Conservation (phyloP, 805 yeast genomes). For the Metschnikowia santaceciliae region DNA sequence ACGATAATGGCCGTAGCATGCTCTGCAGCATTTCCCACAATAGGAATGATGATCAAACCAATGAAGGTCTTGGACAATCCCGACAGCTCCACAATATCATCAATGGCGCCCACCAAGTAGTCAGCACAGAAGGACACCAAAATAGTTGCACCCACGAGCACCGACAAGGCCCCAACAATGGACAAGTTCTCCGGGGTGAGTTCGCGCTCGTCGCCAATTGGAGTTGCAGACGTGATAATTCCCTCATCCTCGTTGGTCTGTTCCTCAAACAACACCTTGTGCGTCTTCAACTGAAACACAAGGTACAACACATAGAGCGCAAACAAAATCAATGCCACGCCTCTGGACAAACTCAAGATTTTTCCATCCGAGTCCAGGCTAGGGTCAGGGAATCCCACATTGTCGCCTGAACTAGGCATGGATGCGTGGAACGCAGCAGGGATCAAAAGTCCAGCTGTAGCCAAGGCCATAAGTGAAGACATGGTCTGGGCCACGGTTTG, state of each 20-base stretch:
- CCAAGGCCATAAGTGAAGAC: slow-evolving; percentile 89
- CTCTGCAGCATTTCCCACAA: slow-evolving; percentile 98
- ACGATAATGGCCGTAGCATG: slow-evolving; percentile 96
- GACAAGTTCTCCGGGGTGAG: slow-evolving; percentile 40
- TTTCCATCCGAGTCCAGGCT: slow-evolving; percentile 34
- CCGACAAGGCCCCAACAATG: slow-evolving; percentile 49
- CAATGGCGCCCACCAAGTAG: slow-evolving; percentile 88
- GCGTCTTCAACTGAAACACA: slow-evolving; percentile 86
- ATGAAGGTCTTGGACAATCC: slow-evolving; percentile 93
- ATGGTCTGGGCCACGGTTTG: slow-evolving; percentile 98
- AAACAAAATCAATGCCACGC: slow-evolving; percentile 76
- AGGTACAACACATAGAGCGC: slow-evolving; percentile 74
- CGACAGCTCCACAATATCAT: slow-evolving; percentile 74
- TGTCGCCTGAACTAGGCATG: slow-evolving; percentile 44
- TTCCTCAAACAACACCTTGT: slow-evolving; percentile 68
- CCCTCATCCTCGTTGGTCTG: slow-evolving; percentile 40
- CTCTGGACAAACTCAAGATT: slow-evolving; percentile 76
- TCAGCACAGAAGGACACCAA: slow-evolving; percentile 90
- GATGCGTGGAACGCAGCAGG: slow-evolving; percentile 96
- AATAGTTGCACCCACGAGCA: slow-evolving; percentile 63
- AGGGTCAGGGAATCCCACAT: slow-evolving; percentile 39
- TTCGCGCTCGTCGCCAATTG: slow-evolving; percentile 17
- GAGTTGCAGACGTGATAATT: slow-evolving; percentile 30
- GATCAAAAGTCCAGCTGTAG: slow-evolving; percentile 81
- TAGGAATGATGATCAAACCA: slow-evolving; percentile 90